Evolutionary conservation across 768 basidiomycete genomes (phyloP).

Genomic region (Boletus tylopilopsis): DNA sequence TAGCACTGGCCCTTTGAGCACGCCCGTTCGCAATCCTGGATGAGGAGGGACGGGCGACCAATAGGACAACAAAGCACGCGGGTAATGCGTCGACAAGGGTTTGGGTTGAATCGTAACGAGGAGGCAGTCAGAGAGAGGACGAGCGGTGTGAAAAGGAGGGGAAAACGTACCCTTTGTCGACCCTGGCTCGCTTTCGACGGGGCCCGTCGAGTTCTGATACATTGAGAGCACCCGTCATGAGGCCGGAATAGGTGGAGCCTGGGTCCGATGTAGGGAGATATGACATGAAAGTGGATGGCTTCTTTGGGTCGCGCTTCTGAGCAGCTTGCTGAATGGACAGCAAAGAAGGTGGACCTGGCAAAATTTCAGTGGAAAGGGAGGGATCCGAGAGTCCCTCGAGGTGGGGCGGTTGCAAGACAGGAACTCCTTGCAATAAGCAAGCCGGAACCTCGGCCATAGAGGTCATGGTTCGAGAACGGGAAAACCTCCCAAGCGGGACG

Average conservation of each 20-base stretch:
- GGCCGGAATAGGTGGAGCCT: constrained; percentile 82
- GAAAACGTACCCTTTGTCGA: constrained; percentile 65
- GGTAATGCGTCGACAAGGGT: constrained; percentile 27
- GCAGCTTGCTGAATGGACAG: constrained; percentile 65
- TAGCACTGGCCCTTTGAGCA: constrained; percentile 70
- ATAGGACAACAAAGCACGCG: constrained; percentile 9
- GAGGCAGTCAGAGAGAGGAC: constrained; percentile 22
- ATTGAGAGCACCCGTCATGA: constrained; percentile 62
- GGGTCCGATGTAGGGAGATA: constrained; percentile 85
- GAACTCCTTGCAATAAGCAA: constrained; percentile 69
- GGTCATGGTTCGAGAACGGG: constrained; percentile 50
- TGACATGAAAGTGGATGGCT: constrained; percentile 63
- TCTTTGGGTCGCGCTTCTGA: constrained; percentile 78
- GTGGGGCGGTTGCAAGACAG: constrained; percentile 72
- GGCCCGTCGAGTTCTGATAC: constrained; percentile 57
- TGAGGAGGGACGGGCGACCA: constrained; percentile 7
- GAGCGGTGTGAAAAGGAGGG: constrained; percentile 23
- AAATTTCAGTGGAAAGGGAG: constrained; percentile 82
- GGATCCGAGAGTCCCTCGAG: constrained; percentile 70
- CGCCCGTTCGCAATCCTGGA: constrained; percentile 57
- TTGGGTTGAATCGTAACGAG: constrained; percentile 19
- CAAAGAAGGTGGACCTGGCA: constrained; percentile 82
- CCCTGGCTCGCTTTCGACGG: constrained; percentile 67
- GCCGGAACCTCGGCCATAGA: constrained; percentile 66
- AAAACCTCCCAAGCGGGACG: constrained; percentile 19